Percentiles rank a stretch among this genome's conserved stretches.
Evolutionary conservation across 2,329 filamentous ascomycete genomes (phyloP).

Genomic region (Ophiosphaerella narmari): DNA sequence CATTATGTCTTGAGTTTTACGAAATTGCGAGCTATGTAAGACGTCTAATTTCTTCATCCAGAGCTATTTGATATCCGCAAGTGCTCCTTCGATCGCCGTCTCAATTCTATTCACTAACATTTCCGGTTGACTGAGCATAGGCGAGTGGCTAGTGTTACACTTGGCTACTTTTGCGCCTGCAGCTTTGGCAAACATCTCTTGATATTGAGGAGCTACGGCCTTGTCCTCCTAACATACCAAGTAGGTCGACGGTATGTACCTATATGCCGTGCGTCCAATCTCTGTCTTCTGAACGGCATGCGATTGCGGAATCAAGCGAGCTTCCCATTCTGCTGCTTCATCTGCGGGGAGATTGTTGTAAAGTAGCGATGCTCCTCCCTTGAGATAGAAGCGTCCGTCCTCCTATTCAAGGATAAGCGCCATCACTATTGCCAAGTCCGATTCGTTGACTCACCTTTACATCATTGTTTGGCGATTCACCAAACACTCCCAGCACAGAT

Average conservation of each 20-base stretch:
- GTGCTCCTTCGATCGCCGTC: not conserved
- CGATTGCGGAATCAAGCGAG: conserved; percentile 8
- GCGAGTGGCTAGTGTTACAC: conserved; percentile 2
- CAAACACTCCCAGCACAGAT: conserved; percentile 3
- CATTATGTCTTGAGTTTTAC: too few species aligned
- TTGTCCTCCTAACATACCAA: conserved; percentile 47
- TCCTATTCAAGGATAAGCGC: not conserved
- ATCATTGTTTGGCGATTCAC: conserved; percentile 3
- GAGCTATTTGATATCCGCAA: too few species aligned
- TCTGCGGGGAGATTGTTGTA: not conserved
- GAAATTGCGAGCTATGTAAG: too few species aligned
- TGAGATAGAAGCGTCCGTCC: not conserved
- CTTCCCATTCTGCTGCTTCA: not conserved
- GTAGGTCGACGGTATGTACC: conserved; percentile 47
- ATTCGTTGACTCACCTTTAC: not conserved
- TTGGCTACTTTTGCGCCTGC: not conserved
- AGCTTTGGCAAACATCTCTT: conserved; percentile 29
- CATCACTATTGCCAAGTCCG: too few species aligned
- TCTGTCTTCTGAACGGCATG: conserved; percentile 3
- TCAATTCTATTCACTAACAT: not conserved
- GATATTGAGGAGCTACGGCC: conserved; percentile 41
- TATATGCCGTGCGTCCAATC: conserved; percentile 44
- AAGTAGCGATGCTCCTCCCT: conserved; percentile 1
- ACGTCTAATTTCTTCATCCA: too few species aligned
- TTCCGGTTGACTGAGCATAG: conserved; percentile 4